These are phyloP conservation scores for Pinus albicaulis DNA, from an alignment of 75 land plant species.

Conservation along the genomic window DNA sequence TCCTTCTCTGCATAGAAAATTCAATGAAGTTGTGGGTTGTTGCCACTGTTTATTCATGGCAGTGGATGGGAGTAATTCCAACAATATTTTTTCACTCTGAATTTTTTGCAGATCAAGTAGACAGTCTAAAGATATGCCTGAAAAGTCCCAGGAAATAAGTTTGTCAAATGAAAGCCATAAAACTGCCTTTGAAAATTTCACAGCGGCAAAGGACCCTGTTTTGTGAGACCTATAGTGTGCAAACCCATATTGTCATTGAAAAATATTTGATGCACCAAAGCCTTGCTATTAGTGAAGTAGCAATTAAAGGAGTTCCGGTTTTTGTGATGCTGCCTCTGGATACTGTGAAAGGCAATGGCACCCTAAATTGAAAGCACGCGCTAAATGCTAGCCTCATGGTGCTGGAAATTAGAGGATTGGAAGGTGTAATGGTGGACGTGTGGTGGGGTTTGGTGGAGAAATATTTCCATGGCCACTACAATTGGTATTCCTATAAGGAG, in stretches of 20 bases:
- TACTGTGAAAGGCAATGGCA: constrained; percentile 44
- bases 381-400: constrained; percentile 82
- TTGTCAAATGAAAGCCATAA: too few species aligned
- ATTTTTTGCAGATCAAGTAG: too few species aligned
- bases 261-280: background rate
- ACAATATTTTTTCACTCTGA: too few species aligned
- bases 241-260: background rate
- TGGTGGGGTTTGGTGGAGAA: constrained; percentile 95
- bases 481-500: constrained; percentile 79
- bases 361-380: constrained; percentile 45
- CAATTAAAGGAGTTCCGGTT: constrained; percentile 44
- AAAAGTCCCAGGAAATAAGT: too few species aligned
- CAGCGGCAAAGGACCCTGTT: background rate
- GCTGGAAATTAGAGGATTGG: constrained; percentile 73
- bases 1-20: too few species aligned
- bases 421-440: constrained; percentile 83
- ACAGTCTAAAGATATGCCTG: too few species aligned
- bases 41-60: too few species aligned
- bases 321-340: constrained; percentile 84
- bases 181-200: too few species aligned
- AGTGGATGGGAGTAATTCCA: too few species aligned
- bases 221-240: background rate
- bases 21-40: too few species aligned
- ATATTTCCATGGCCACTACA: constrained; percentile 57
- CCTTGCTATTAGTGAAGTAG: background rate